phyloP scores from a whole-genome alignment of 345 rosid species.

The thale cress (Arabidopsis thaliana) region TAIR10.1 NC_003075.7:16376501-16377000 shows the following conservation, averaged over 20 bases:
- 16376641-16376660: constrained; percentile 23
- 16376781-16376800: constrained; percentile 22
- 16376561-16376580: constrained; percentile 22
- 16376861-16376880: neutral
- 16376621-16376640: constrained; percentile 21
- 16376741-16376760: neutral
- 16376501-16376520: constrained; percentile 44
- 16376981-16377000: constrained; percentile 2
- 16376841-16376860: constrained; percentile 23
- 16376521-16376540: constrained; percentile 41
- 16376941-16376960: constrained; percentile 16
- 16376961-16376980: neutral
- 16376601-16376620: constrained; percentile 29
- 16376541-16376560: constrained; percentile 37
- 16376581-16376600: neutral
- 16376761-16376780: constrained; percentile 25
- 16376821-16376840: neutral
- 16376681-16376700: neutral
- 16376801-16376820: neutral
- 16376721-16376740: neutral
- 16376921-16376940: constrained; percentile 1
- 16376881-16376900: neutral
- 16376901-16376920: constrained; percentile 11
- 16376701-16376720: constrained; percentile 37
- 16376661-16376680: constrained; percentile 32